Percentiles rank a stretch among this genome's conserved stretches.
Conservation (phyloP, 129 eudicot species). For the Arctium minus region DNA sequence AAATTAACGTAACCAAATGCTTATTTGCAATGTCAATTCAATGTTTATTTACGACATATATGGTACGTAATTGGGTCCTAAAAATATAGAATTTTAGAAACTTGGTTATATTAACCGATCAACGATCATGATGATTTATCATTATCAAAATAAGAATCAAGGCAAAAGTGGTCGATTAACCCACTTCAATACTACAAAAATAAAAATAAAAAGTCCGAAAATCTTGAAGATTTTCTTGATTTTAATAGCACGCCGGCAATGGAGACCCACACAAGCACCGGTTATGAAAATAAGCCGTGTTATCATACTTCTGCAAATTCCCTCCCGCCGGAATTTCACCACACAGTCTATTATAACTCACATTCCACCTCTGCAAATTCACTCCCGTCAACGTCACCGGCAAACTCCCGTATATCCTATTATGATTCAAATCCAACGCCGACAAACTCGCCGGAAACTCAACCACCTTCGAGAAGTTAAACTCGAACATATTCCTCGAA, state of each 20-base stretch:
- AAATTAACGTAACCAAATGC: background rate
- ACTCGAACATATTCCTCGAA: slow-evolving; percentile 45
- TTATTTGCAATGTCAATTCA: background rate
- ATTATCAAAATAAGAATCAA: background rate
- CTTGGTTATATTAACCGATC: background rate
- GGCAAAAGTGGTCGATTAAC: background rate
- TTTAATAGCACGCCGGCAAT: slow-evolving; percentile 28
- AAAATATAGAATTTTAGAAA: background rate
- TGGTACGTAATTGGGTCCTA: background rate
- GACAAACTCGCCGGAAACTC: slow-evolving; percentile 34
- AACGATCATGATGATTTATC: background rate
- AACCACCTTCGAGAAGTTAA: slow-evolving; percentile 33
- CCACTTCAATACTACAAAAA: slow-evolving; percentile 10
- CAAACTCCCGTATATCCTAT: slow-evolving; percentile 44
- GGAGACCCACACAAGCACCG: slow-evolving; percentile 42
- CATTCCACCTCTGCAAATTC: slow-evolving; percentile 26
- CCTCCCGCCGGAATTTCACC: slow-evolving; percentile 46
- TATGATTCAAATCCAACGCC: slow-evolving; percentile 47
- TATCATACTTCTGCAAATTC: slow-evolving; percentile 22
- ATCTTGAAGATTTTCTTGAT: background rate
- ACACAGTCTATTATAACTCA: slow-evolving; percentile 45
- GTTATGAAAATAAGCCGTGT: slow-evolving; percentile 33
- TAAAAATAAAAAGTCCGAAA: background rate
- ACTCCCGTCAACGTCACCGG: slow-evolving; percentile 30
- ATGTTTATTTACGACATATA: background rate